These are phyloP conservation scores for Ophiosphaerella herpotricha DNA, from an alignment of 2,329 filamentous ascomycete species.

Conservation along the genomic window DNA sequence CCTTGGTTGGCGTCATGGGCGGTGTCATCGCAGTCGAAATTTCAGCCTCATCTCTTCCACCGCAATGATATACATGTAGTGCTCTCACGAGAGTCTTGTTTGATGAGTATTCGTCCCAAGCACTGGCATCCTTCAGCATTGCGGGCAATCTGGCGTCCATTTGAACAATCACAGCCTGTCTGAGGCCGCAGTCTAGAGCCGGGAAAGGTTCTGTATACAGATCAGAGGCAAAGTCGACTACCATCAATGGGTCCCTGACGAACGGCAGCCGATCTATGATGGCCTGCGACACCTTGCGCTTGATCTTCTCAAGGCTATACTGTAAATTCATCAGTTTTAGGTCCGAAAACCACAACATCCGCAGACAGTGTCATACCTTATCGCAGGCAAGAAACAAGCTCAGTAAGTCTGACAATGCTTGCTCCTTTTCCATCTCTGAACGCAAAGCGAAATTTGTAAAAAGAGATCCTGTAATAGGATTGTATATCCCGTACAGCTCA, in stretches of 20 bases:
- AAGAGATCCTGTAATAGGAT: constrained; percentile 19
- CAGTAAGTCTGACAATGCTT: constrained; percentile 13
- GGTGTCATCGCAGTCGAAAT: not conserved
- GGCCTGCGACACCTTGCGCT: constrained; percentile 13
- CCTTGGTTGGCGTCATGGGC: constrained; percentile 4
- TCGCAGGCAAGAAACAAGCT: constrained; percentile 26
- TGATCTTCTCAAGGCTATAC: constrained; percentile 26
- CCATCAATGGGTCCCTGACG: constrained; percentile 13
- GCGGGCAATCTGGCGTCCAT: constrained; percentile 11
- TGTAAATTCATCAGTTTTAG: constrained; percentile 6
- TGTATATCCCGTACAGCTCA: constrained; percentile 24
- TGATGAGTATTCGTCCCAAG: constrained; percentile 15
- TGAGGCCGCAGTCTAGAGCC: constrained; percentile 19
- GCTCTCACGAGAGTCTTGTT: constrained; percentile 18
- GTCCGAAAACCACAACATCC: too few relatives aligned
- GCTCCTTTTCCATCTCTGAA: constrained; percentile 17
- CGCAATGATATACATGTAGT: constrained; percentile 9
- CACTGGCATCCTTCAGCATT: constrained; percentile 12
- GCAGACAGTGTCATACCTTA: constrained; percentile 15
- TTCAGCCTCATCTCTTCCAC: not conserved
- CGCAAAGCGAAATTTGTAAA: constrained; percentile 24
- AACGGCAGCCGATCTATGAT: constrained; percentile 27
- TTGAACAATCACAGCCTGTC: constrained; percentile 13
- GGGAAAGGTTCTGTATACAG: constrained; percentile 14
- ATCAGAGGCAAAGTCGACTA: constrained; percentile 18